These are phyloP conservation scores for Domatiomyces catenatus DNA, from an alignment of 2,329 filamentous ascomycete species.

Conservation along the genomic window DNA sequence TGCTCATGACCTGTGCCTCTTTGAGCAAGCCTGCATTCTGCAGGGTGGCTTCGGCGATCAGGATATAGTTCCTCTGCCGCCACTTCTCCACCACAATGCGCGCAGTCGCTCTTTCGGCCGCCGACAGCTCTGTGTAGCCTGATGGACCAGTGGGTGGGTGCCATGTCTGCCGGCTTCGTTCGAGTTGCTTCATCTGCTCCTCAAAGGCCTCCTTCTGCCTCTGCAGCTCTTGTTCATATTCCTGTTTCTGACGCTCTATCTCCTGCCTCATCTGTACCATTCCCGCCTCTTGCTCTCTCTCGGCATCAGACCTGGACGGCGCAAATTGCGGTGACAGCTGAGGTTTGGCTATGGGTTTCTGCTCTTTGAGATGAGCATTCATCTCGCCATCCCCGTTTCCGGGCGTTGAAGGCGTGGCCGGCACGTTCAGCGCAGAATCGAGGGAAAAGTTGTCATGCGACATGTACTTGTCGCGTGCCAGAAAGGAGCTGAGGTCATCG, in stretches of 20 bases:
- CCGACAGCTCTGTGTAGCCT: conserved; percentile 41
- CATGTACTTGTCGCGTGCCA: conserved; percentile 83
- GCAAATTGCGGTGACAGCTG: conserved; percentile 57
- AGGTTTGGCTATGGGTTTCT: conserved; percentile 58
- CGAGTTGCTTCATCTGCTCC: conserved; percentile 63
- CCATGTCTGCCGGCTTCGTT: conserved; percentile 37
- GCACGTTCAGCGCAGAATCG: conserved; percentile 86
- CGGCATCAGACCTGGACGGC: conserved; percentile 37
- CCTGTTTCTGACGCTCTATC: conserved; percentile 60
- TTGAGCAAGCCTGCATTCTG: conserved; percentile 79
- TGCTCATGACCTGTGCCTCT: conserved; percentile 95
- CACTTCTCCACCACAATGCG: conserved; percentile 55
- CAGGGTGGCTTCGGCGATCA: conserved; percentile 82
- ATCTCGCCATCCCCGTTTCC: conserved; percentile 45
- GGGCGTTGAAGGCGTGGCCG: conserved; percentile 65
- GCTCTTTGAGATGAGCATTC: conserved; percentile 65
- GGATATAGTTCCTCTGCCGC: conserved; percentile 72
- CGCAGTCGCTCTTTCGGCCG: conserved; percentile 57
- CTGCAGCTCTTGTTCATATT: conserved; percentile 76
- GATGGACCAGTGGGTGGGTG: conserved; percentile 26
- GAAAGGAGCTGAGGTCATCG: conserved; percentile 77
- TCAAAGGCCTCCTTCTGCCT: conserved; percentile 75
- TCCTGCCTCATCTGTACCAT: conserved; percentile 62
- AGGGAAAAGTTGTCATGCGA: conserved; percentile 93
- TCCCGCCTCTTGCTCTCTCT: conserved; percentile 73